Evolutionary conservation across 345 rosid species (phyloP), one percentile per base, ranked within the genome.

Genomic region (Euclidium syriacum): DNA sequence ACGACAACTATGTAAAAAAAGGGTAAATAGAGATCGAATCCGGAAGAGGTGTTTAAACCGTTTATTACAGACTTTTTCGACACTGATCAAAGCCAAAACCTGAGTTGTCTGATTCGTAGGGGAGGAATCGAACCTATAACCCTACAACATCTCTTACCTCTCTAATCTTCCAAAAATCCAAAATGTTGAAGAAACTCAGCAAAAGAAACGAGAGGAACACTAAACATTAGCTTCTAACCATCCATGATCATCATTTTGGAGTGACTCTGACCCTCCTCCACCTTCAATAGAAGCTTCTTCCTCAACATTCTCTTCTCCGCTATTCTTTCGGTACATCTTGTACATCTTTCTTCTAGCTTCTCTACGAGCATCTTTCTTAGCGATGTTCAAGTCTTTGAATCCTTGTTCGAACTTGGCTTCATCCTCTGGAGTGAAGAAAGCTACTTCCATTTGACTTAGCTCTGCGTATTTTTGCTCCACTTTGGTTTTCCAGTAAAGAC

Each of bases 401-500:
- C 83, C 86, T 70, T 87, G 83, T 48, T 83, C 96, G 10, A 90
- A 79, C 74, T 75, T 81, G 59, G 85, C 80, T 73, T 90, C 96
- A 52, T 81, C 91, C 71, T 85, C 92, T 0, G 82, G 77, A 16
- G 80, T 73, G 60, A 88, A 86, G 80, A 88, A 88, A 8, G 77
- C 96, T 26, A 85, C 85, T 58, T 83, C 87, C 81, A 59, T 84
- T 52, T 84, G 75, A 66, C 91, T 90, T 4, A 94, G 87, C 70
- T 94, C 95, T 57, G 85, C 88, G 34, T 94, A 90, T 27, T 83
- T 75, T 77, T 85, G 81, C 83, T 94, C 97, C 2, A 94, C 82
- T 77, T 90, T 90, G 40, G 95, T 65, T 78, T 94, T 94, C 99
- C 97, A 94, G 56, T 60, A 77, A 12, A 94, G 81, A 52, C 97